Evolutionary conservation across 371 early-diverging fungal genomes (phyloP).

Genomic region (Rhizomucor miehei): DNA sequence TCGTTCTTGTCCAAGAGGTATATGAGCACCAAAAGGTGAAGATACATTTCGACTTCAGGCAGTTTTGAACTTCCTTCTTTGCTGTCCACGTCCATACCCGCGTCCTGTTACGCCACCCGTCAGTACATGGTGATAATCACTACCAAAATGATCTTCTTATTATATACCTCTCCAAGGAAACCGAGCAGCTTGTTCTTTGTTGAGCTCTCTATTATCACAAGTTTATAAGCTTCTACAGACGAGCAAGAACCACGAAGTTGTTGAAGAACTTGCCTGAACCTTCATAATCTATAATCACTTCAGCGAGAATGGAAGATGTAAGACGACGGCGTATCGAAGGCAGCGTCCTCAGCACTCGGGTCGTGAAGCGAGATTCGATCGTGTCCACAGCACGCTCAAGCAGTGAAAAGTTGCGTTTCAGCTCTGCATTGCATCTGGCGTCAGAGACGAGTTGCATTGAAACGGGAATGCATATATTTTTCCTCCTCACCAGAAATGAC

Average conservation of each 20-base stretch:
- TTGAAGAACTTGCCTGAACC: slow-evolving; percentile 54
- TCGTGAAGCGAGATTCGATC: slow-evolving; percentile 83
- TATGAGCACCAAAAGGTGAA: slow-evolving; percentile 76
- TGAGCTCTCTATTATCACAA: slow-evolving; percentile 18
- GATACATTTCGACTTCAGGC: slow-evolving; percentile 89
- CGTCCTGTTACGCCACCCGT: slow-evolving; percentile 6
- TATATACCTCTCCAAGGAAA: slow-evolving; percentile 39
- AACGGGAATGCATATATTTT: background rate
- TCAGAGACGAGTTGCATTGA: background rate
- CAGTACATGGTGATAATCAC: background rate
- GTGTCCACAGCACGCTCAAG: slow-evolving; percentile 83
- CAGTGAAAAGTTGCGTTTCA: slow-evolving; percentile 77
- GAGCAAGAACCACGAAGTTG: background rate
- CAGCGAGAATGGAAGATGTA: slow-evolving; percentile 62
- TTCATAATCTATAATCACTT: slow-evolving; percentile 60
- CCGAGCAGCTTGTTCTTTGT: slow-evolving; percentile 33
- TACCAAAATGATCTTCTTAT: background rate
- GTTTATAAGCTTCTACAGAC: slow-evolving; percentile 2
- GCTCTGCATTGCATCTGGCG: slow-evolving; percentile 51
- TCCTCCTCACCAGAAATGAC: slow-evolving; percentile 21
- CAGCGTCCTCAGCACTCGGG: slow-evolving; percentile 82
- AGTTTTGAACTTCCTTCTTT: slow-evolving; percentile 44
- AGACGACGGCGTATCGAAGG: slow-evolving; percentile 79
- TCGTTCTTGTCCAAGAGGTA: slow-evolving; percentile 80
- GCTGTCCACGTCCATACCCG: slow-evolving; percentile 28